These are phyloP conservation scores for Borealophlyctis nickersoniae DNA, from an alignment of 192 early-diverging fungal genomes.

Conservation along the genomic window DNA sequence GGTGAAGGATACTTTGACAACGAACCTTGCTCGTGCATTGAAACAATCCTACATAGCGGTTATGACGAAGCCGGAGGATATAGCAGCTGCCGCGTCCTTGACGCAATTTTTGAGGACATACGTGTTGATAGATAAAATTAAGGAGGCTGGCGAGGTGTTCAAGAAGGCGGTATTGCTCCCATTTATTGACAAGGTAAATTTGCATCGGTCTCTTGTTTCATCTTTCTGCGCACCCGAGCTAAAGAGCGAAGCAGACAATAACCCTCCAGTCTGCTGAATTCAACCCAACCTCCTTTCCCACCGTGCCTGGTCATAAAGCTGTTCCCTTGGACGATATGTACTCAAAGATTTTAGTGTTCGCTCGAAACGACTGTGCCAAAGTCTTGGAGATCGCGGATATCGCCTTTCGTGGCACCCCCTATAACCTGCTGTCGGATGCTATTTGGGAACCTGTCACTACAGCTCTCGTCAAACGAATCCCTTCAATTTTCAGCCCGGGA, in stretches of 20 bases:
- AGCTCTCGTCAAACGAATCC: slow-evolving; percentile 43
- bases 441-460: slow-evolving; percentile 56
- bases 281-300: neutral
- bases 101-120: slow-evolving; percentile 73
- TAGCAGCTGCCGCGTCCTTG: slow-evolving; percentile 43
- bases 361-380: slow-evolving; percentile 40
- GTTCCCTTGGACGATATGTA: slow-evolving; percentile 57
- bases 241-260: neutral
- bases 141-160: slow-evolving; percentile 63
- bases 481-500: slow-evolving; percentile 58
- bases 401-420: slow-evolving; percentile 57
- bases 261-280: neutral
- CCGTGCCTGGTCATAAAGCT: neutral
- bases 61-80: slow-evolving; percentile 33
- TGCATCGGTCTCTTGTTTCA: neutral
- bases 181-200: slow-evolving; percentile 49
- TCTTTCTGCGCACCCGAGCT: neutral
- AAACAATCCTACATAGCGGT: slow-evolving; percentile 31
- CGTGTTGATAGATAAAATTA: slow-evolving; percentile 66
- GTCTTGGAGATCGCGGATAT: slow-evolving; percentile 55
- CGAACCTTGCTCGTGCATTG: slow-evolving; percentile 56
- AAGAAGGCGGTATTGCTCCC: slow-evolving; percentile 29
- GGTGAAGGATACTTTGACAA: slow-evolving; percentile 70
- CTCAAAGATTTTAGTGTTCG: slow-evolving; percentile 52
- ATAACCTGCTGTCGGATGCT: slow-evolving; percentile 60